Evolutionary conservation across 768 basidiomycete genomes (phyloP), one percentile per base, ranked within the genome.

Genomic region (Tricholomella constricta): DNA sequence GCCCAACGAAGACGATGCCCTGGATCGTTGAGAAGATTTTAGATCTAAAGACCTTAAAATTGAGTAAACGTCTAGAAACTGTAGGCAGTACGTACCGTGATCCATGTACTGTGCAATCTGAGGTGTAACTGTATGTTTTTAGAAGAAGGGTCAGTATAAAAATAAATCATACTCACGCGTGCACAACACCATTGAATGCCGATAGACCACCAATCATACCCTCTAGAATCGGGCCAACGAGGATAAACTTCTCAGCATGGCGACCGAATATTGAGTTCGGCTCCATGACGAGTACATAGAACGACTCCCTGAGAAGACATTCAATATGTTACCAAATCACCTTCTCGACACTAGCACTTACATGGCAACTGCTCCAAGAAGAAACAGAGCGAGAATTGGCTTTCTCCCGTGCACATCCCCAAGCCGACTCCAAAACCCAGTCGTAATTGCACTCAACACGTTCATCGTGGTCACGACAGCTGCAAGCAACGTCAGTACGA

Each of bases 341-440:
- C 44, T 23, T 37, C 32, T 42, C 23, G 32, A 47, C 34, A 25
- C 35, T 25, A 41, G n/a, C 4, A 72, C 84, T 51, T 62, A 91
- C 93, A 87, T 89, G 58, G 82, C 69, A 48, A 91, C 75, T 1
- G 93, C 77, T 14, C 94, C 92, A 17, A 84, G 55, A 6, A 88
- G 75, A 32, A 86, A 80, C 14, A 83, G 67, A 2, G 81, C 80
- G 51, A 95, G 80, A 38, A 95, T 81, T 22, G 79, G 80, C 43
- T 86, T 93, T 31, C 94, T 79, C 9, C 94, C 94, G 57, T 85
- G 72, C 8, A 76, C 70, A 65, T 95, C 93, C 9, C 89, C 86
- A 36, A 85, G 81, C 44, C 84, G 80, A 46, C 90, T 90, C 94
- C 94, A 97, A 72, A 86, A 89, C 0, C 89, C 91, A 0, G 91